Evolutionary conservation across 495 filamentous ascomycete species (phyloP).

Genomic region (Xylaria sp.): DNA sequence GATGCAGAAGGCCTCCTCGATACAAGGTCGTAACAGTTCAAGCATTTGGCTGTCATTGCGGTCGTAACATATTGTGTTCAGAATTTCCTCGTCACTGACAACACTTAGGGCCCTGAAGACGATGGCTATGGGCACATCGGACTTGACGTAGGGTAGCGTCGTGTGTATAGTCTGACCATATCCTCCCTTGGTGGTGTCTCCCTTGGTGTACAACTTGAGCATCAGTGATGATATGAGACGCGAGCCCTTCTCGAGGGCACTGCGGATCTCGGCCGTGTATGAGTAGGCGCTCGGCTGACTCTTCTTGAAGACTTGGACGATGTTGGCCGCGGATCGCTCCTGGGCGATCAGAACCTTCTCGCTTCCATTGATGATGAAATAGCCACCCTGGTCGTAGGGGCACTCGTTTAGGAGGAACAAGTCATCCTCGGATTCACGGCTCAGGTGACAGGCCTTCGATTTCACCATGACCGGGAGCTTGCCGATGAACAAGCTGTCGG

Average conservation of each 20-base stretch:
- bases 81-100: slow-evolving; percentile 96
- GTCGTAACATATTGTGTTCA: slow-evolving; percentile 97
- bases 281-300: slow-evolving; percentile 84
- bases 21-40: slow-evolving; percentile 94
- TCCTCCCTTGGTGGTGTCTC: slow-evolving; percentile 74
- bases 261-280: slow-evolving; percentile 93
- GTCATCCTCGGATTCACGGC: slow-evolving; percentile 77
- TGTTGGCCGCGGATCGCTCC: slow-evolving; percentile 96
- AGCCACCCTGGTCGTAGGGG: slow-evolving; percentile 96
- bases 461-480: slow-evolving; percentile 98
- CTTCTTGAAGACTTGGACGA: slow-evolving; percentile 99
- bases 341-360: slow-evolving; percentile 99
- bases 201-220: slow-evolving; percentile 86
- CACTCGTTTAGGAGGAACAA: slow-evolving; percentile 92
- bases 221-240: slow-evolving; percentile 88
- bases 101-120: slow-evolving; percentile 96
- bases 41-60: slow-evolving; percentile 95
- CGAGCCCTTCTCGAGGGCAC: slow-evolving; percentile 94
- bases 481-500: slow-evolving; percentile 75
- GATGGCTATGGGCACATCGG: slow-evolving; percentile 89
- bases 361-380: slow-evolving; percentile 99
- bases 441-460: slow-evolving; percentile 88
- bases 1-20: slow-evolving; percentile 94
- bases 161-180: slow-evolving; percentile 88
- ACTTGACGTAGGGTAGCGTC: slow-evolving; percentile 89